Conservation (phyloP, 257 asterid species). For the Fraxinus excelsior region DNA sequence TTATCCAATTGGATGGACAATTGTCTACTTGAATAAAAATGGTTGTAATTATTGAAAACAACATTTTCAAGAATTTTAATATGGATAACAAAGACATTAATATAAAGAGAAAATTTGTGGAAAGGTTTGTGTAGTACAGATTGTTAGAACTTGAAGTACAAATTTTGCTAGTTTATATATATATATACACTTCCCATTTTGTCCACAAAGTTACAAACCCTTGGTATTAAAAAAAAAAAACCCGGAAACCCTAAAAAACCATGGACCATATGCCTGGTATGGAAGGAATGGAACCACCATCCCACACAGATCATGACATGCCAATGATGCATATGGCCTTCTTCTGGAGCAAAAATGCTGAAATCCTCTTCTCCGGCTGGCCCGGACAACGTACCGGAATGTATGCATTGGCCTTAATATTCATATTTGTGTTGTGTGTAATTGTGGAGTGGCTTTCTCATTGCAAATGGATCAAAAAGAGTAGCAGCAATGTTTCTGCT, state of each 20-base stretch:
- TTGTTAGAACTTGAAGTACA: background rate
- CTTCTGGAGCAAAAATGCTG: conserved; percentile 67
- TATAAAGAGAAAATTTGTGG: background rate
- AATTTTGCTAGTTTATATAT: background rate
- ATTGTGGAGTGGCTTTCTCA: conserved; percentile 55
- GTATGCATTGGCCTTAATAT: conserved; percentile 53
- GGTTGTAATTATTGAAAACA: background rate
- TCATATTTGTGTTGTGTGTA: conserved; percentile 46
- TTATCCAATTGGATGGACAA: background rate
- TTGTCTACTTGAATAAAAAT: background rate
- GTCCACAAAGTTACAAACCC: background rate
- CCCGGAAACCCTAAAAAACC: background rate
- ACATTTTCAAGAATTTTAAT: background rate
- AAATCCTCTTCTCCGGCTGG: conserved; percentile 72
- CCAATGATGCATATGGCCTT: conserved; percentile 71
- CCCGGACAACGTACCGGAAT: conserved; percentile 61
- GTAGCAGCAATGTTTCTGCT: conserved; percentile 2
- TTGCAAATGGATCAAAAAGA: conserved; percentile 24
- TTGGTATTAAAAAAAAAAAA: too few species aligned
- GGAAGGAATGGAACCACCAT: conserved; percentile 23
- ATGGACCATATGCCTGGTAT: conserved; percentile 33
- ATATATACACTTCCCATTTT: too few species aligned
- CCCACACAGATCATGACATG: background rate
- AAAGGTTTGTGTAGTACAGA: background rate
- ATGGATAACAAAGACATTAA: too few species aligned